Base-by-base conservation (phyloP, 169 alveolate genomes). In the Plasmodium ovale region DNA sequence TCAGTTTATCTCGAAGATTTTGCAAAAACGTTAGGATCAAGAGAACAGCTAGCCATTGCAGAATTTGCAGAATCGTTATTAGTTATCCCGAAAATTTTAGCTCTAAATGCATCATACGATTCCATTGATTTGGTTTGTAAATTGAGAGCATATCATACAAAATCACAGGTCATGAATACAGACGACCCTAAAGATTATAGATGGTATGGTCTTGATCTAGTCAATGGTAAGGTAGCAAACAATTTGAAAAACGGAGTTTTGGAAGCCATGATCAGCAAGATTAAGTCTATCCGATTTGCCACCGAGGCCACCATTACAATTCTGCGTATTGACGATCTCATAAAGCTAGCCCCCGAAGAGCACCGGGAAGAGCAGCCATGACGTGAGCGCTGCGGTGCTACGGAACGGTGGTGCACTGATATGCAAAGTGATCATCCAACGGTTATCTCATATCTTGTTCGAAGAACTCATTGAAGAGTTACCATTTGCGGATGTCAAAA, bases 251-350 rank as follows among this genome's bases (percentile, higher is more conserved):
- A 97, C 23, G 99, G 99, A 49, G 99, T 98, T 19, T 93, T 98
- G 35, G 99, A 98, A 82, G 99, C 99, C 14, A 96, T 99, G 44
- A 89, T 98, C 59, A 95, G 98, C 79, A 98, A 98, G 88, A 95
- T 97, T 19, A 98, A 98, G 87, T 92, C 97, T 14, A 87, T 97
- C 56, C 96, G 97, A 91, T 98, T 98, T 92, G 99, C 99, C 0
- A 99, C 99, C 37, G 99, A 99, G 88, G 99, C 99, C 2, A 99
- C 99, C 10, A 96, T 98, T 58, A 97, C 99, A 2, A 97, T 99
- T 54, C 96, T 99, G 65, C 94, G 99, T 58, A 98, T 99, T 72
- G 99, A 99, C 87, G 99, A 99, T 90, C 91, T 98, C 92, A 98
- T 98, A 64, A 97, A 98, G 44, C 94, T 97, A 29, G 92, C 94